Evolutionary conservation across 2,329 filamentous ascomycete species (phyloP), one percentile per base, ranked within the genome.

Genomic region (Neopestalotiopsis rosae): DNA sequence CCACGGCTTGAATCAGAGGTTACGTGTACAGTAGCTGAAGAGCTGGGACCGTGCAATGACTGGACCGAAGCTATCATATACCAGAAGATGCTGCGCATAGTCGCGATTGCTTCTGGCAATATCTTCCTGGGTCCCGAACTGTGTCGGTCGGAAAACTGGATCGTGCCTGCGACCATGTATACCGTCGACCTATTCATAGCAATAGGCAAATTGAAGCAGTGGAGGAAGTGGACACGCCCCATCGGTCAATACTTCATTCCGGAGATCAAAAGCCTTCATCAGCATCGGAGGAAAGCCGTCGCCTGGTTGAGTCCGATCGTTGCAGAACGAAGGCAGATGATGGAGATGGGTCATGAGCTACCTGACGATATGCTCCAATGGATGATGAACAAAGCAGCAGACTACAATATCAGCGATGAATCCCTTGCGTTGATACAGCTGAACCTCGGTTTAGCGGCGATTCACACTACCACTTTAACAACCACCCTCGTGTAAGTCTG

Each of bases 51-150:
- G 0, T 79, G 77, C 58, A 70, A 76, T n/a, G 80, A 82, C 56
- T 86, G 83, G 82, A 83, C 78, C 0, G 67, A 78, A 1, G 75
- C 84, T 59, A 79, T 79, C 20, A 79, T 84, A 45, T 79, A 82
- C 74, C 69, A 76, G 10, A 79, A 76, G 10, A 72, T 87, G 4
- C 77, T 85, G 2, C 81, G 82, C 20, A 81, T 86, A 49, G 81
- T 87, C 1, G 83, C 82, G 62, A 81, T 81, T 69, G 79, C 83
- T 0, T 85, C 83, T 0, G 85, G 85, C 3, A 78, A 82, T 13
- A 75, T 86, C 24, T 87, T 87, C 65, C 78, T 87, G 38, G 85
- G 85, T 6, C 75, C 82, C 1, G 83, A 85, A 66, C 78, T 86
- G 1, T 84, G 82, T 71, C 82, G 81, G 32, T 73, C 79, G 2